Evolutionary conservation across 306 rosid genomes (phyloP).

Genomic region (Quercus robur): DNA sequence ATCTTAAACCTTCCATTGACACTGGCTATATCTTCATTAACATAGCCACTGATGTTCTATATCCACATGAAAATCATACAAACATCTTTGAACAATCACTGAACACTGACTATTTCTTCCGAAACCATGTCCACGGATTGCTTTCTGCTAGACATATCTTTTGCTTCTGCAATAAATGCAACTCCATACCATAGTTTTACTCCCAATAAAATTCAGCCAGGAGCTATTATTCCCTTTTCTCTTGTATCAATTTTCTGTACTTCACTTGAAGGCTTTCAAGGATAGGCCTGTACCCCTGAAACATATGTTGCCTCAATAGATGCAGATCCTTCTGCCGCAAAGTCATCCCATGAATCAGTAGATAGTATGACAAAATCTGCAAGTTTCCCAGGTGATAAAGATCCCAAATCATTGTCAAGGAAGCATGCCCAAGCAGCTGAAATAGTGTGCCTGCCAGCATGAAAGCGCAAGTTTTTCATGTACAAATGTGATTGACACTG

Average conservation of each 20-base stretch:
- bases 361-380: conserved; percentile 85
- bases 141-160: no score
- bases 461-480: conserved; percentile 2
- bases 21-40: no score
- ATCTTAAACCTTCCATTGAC: no score
- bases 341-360: conserved; percentile 57
- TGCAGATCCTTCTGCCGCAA: conserved; percentile 53
- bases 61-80: no score
- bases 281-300: conserved; percentile 67
- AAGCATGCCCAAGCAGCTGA: conserved; percentile 84
- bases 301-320: conserved; percentile 70
- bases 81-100: no score
- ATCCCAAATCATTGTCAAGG: conserved; percentile 66
- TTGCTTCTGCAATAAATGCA: no score
- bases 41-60: no score
- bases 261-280: conserved; percentile 32
- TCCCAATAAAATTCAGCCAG: neutral
- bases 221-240: neutral
- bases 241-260: neutral
- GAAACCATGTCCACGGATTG: no score
- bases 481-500: neutral
- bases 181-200: neutral
- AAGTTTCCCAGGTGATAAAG: conserved; percentile 64
- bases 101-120: no score
- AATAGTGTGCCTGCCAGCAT: conserved; percentile 60